These are phyloP conservation scores for Pichia sp. DNA, from an alignment of 1,139 yeast species.

Conservation along the genomic window DNA sequence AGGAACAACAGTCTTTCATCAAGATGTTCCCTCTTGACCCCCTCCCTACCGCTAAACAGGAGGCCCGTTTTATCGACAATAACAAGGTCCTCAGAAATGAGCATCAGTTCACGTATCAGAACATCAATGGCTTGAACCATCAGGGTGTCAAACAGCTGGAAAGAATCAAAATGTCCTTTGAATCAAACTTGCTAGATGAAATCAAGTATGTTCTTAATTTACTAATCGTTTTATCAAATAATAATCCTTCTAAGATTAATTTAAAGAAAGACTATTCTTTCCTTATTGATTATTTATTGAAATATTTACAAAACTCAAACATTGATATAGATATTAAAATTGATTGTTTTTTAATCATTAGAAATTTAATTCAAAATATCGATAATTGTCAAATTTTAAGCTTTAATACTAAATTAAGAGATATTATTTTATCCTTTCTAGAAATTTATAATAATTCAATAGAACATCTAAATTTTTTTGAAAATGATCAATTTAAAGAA, in stretches of 20 bases:
- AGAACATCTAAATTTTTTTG: slow-evolving; percentile 13
- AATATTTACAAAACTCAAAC: slow-evolving; percentile 36
- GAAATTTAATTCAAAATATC: slow-evolving; percentile 80
- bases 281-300: slow-evolving; percentile 46
- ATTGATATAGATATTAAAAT: slow-evolving; percentile 39
- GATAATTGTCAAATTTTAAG: slow-evolving; percentile 78
- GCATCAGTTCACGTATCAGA: slow-evolving; percentile 28
- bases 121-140: slow-evolving; percentile 42
- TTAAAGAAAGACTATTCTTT: slow-evolving; percentile 42
- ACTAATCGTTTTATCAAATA: slow-evolving; percentile 51
- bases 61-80: slow-evolving; percentile 26
- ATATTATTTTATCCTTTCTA: slow-evolving; percentile 46
- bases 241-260: slow-evolving; percentile 37
- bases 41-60: slow-evolving; percentile 27
- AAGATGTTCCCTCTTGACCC: slow-evolving; percentile 27
- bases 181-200: slow-evolving; percentile 53
- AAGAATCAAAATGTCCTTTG: slow-evolving; percentile 59
- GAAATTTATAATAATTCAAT: slow-evolving; percentile 11
- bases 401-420: slow-evolving; percentile 44
- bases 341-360: slow-evolving; percentile 62
- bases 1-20: neutral
- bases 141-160: slow-evolving; percentile 52
- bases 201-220: slow-evolving; percentile 61
- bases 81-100: slow-evolving; percentile 28
- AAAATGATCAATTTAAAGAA: slow-evolving; percentile 44